Evolutionary conservation across 169 alveolate species (phyloP).

Genomic region (Plasmodium relictum): DNA sequence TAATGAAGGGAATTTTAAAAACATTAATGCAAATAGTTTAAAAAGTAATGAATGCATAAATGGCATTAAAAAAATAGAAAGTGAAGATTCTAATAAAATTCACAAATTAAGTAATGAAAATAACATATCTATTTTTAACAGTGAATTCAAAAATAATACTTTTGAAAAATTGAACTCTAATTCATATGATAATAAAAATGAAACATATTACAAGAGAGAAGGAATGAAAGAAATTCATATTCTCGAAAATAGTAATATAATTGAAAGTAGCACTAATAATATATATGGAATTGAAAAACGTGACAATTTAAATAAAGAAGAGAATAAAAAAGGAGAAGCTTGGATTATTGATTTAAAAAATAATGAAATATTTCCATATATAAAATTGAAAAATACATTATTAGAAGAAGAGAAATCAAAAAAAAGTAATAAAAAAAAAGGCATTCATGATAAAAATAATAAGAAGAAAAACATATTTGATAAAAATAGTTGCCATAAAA

Average conservation of each 20-base stretch:
- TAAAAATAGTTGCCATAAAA: background rate
- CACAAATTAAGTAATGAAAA: background rate
- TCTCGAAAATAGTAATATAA: background rate
- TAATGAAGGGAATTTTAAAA: background rate
- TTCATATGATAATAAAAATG: background rate
- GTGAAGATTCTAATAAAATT: too few species aligned
- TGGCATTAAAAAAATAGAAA: too few species aligned
- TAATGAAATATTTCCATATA: slow-evolving; percentile 63
- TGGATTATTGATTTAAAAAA: slow-evolving; percentile 72
- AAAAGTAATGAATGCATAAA: background rate
- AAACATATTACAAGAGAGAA: background rate
- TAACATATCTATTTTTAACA: background rate
- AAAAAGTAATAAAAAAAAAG: background rate
- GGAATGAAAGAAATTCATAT: background rate
- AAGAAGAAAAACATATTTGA: background rate
- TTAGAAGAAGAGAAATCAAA: background rate
- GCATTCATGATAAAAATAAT: background rate
- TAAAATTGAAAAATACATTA: slow-evolving; percentile 17
- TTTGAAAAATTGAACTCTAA: background rate
- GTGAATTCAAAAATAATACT: background rate
- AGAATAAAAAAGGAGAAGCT: slow-evolving; percentile 34
- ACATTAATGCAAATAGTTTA: background rate
- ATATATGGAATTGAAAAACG: background rate
- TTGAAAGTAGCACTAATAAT: background rate
- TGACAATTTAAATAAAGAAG: background rate